These are phyloP conservation scores for Psilocybe mexicana DNA, from an alignment of 1,284 basidiomycete species.

Conservation along the genomic window DNA sequence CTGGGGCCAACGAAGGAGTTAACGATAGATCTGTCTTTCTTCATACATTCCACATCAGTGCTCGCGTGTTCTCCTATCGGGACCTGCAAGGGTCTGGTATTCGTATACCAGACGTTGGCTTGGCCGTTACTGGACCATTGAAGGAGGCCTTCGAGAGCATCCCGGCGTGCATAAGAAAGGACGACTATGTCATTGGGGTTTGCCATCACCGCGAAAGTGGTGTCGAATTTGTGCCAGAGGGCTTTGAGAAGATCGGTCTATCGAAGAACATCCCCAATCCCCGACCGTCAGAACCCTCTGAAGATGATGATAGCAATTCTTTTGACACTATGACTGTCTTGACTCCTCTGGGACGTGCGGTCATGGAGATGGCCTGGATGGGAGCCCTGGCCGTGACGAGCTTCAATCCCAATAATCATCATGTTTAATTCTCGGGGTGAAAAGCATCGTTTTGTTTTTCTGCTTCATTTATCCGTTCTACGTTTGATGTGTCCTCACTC, in stretches of 20 bases:
- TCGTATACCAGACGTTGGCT: conserved; percentile 67
- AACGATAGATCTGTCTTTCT: conserved; percentile 50
- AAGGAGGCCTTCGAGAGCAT: conserved; percentile 52
- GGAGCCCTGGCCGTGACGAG: conserved; percentile 76
- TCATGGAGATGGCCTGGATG: conserved; percentile 81
- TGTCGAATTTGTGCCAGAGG: conserved; percentile 70
- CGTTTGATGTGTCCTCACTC: not conserved
- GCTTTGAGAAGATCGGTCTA: conserved; percentile 66
- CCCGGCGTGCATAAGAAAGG: conserved; percentile 30
- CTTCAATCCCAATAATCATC: conserved; percentile 37
- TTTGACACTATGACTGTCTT: conserved; percentile 45
- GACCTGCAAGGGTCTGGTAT: conserved; percentile 71
- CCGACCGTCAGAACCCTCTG: conserved; percentile 23
- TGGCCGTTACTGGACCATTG: conserved; percentile 63
- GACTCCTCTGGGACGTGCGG: conserved; percentile 73
- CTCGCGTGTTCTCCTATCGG: conserved; percentile 64
- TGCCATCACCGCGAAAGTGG: conserved; percentile 64
- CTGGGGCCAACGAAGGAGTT: conserved; percentile 37
- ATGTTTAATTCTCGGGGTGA: not conserved
- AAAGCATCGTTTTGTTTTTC: not conserved
- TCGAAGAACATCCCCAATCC: conserved; percentile 35
- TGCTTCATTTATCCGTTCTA: not conserved
- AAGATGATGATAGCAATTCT: conserved; percentile 41
- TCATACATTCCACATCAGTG: conserved; percentile 63
- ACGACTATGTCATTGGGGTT: conserved; percentile 56